Base-by-base conservation (phyloP, 208 protist species). In the Willaertia magna region DNA sequence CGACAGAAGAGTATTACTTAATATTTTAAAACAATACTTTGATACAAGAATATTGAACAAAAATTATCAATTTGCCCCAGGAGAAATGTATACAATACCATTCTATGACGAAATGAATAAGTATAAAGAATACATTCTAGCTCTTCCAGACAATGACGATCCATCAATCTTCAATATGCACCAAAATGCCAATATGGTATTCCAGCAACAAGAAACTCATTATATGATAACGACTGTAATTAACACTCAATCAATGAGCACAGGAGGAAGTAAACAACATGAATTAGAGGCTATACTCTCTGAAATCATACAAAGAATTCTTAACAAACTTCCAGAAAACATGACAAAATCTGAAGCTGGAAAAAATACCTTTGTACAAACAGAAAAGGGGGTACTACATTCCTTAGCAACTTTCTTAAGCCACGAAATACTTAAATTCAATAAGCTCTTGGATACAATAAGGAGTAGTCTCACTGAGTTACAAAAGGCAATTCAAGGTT, bases 81-180 rank as follows among this genome's bases (percentile, higher is more conserved):
- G 89, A 47, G 95, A 93, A 26, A 86, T 87, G 46, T 96, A 95
- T 88, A 93, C 92, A 87, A 89, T 90, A 42, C 94, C 95, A 22
- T 89, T 88, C 11, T 78, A 86, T 52, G 93, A 88, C 61, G 90
- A 85, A 34, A 49, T 96, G 14, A 88, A 87, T 16, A 89, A 90
- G 34, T 93, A 93, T 75, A 91, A 92, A 88, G 88, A 91, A 51
- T 96, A 95, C 89, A 94, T 98, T 84, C 87, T 89, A 22, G 82
- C 87, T 44, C 95, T 98, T 92, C 95, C 96, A 26, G 87, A 92
- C 55, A 91, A 93, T 18, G 97, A 98, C 88, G 91, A 93, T 34
- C 96, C 96, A 12, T 94, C 96, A 82, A 93, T 99, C 20, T 99
- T 98, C 89, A 97, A 97, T 40, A 94, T 99, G 93, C 96, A 99